Evolutionary conservation across 2,329 filamentous ascomycete species (phyloP).

Genomic region (Apiospora rasikravindrae): DNA sequence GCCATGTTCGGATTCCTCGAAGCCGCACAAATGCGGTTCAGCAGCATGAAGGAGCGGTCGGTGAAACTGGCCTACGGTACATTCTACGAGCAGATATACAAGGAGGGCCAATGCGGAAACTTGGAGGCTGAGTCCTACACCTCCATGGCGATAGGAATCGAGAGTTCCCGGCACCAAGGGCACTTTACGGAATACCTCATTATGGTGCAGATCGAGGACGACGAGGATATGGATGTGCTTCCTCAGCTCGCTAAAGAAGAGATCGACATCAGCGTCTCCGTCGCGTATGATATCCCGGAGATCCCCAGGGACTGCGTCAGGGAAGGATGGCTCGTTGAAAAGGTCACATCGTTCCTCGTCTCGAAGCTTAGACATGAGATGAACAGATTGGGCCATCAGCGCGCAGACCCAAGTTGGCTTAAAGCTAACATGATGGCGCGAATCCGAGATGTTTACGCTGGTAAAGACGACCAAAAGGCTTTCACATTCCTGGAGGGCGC

Average conservation of each 20-base stretch:
- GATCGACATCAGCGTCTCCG: background rate
- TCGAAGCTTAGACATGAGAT: background rate
- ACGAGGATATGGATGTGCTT: background rate
- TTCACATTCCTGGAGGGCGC: background rate
- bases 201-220: background rate
- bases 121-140: background rate
- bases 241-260: background rate
- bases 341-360: background rate
- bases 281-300: background rate
- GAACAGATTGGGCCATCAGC: background rate
- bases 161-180: background rate
- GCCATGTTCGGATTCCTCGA: no score
- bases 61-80: no score
- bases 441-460: background rate
- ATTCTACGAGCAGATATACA: no score
- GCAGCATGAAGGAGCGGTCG: no score
- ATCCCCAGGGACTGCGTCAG: background rate
- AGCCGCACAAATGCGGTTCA: no score
- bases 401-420: background rate
- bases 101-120: background rate
- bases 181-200: background rate
- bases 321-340: background rate
- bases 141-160: background rate
- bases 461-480: background rate
- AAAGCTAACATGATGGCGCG: background rate